Base-by-base conservation (phyloP, 495 filamentous ascomycete species). In the Penicillium arizonense region DNA sequence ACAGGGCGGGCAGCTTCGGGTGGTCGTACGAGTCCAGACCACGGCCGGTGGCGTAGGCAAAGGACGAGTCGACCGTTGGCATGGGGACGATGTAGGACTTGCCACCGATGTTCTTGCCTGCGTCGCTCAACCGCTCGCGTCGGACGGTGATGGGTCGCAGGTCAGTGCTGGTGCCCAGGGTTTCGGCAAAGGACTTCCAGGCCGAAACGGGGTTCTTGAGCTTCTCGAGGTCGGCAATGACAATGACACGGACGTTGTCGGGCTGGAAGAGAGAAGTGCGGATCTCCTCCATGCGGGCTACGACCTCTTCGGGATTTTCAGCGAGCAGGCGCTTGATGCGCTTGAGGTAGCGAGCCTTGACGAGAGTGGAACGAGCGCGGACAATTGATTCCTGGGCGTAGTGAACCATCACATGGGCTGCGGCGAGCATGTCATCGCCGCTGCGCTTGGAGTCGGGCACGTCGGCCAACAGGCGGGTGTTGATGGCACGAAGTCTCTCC, bases 1-100 rank as follows among this genome's bases (percentile, higher is more conserved):
- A 78, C 42, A 94, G 75, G 2, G 95, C 86, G 2, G 94, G 92
- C 11, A 97, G 75, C 21, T 79, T 77, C 1, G 90, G 89, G 59
- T 96, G 85, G 37, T 81, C 77, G 62, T 87, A 90, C 1, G 84
- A 88, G 38, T 81, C 76, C 2, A 92, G 82, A 36, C 94, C 94
- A 16, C 79, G 79, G 38, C 82, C 81, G 14, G 88, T 87, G 52
- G 87, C 82, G 38, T 91, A 79, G 24, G 85, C 86, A 75, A 88
- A 97, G 3, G 90, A 95, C n/a, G 87, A 92, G 74, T 99, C 94
- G 47, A 96, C 87, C 5, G 92, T 89, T 2, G 88, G 83, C 82
- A 99, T 89, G 13, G 93, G 92, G 20, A 99, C 82, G 42, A 99
- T 78, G 52, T 88, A 88, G 8, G 87, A 84, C 42, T 86, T 72